Evolutionary conservation across 2,329 filamentous ascomycete genomes (phyloP).

Genomic region (Cladosporium sp.): DNA sequence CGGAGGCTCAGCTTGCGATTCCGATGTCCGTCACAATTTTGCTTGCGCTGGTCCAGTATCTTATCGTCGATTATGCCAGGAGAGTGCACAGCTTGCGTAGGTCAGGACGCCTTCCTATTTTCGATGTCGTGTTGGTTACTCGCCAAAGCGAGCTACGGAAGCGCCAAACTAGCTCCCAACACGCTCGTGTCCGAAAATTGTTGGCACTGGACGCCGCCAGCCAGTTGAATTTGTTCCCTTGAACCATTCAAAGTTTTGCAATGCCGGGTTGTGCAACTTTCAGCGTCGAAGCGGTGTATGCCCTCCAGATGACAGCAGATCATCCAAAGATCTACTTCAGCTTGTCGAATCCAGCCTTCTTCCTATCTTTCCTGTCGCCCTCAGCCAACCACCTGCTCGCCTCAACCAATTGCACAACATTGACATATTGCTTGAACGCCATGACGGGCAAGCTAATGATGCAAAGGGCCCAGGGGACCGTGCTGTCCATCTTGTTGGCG

Average conservation of each 20-base stretch:
- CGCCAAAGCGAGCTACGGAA: slow-evolving; percentile 15
- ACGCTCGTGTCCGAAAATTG: neutral
- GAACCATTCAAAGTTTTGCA: neutral
- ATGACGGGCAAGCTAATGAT: slow-evolving; percentile 82
- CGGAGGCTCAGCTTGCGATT: neutral
- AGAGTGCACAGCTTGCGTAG: neutral
- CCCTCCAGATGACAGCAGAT: neutral
- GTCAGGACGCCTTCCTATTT: neutral
- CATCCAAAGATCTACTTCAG: neutral
- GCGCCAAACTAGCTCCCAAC: slow-evolving; percentile 15
- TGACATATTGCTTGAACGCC: slow-evolving; percentile 89
- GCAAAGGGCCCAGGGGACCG: slow-evolving; percentile 75
- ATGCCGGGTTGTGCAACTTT: neutral
- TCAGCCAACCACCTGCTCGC: slow-evolving; percentile 90
- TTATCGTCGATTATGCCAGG: neutral
- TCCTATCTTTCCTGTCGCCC: slow-evolving; percentile 62
- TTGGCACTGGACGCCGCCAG: neutral
- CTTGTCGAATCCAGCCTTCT: slow-evolving; percentile 26
- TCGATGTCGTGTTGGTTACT: slow-evolving; percentile 4
- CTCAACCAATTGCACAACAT: slow-evolving; percentile 90
- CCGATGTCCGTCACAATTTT: neutral
- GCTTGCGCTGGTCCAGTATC: neutral
- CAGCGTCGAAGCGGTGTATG: neutral
- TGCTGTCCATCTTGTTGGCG: slow-evolving; percentile 75
- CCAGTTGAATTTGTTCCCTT: neutral